Percentiles rank a stretch among this genome's conserved stretches.
phyloP scores from a whole-genome alignment of 805 yeast species.

The Starmerella vaccinii region DNA sequence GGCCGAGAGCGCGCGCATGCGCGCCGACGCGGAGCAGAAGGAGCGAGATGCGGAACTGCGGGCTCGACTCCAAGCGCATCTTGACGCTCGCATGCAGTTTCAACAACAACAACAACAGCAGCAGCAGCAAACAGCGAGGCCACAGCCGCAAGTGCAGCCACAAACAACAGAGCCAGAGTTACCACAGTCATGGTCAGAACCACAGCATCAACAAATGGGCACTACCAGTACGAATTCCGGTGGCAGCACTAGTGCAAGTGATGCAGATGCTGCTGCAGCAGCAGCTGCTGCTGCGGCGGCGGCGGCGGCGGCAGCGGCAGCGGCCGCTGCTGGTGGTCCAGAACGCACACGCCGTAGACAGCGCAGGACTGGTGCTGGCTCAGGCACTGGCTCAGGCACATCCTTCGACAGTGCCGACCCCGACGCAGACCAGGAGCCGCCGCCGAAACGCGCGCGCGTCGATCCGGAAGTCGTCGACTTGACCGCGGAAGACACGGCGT shows the following conservation, averaged over 20 bases:
- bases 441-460: not conserved
- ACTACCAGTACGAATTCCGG: too few species aligned
- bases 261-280: too few species aligned
- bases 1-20: not conserved
- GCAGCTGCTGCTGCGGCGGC: too few species aligned
- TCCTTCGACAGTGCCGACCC: too few species aligned
- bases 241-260: too few species aligned
- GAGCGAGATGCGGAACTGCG: not conserved
- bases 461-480: constrained; percentile 1
- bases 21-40: not conserved
- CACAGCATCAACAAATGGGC: too few species aligned
- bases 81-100: not conserved
- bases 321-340: not conserved
- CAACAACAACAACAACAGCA: not conserved
- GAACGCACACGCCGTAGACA: not conserved
- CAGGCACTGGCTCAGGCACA: not conserved
- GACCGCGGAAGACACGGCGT: not conserved
- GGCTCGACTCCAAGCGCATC: not conserved
- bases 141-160: not conserved
- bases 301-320: too few species aligned
- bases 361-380: not conserved
- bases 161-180: too few species aligned
- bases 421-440: not conserved
- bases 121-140: not conserved
- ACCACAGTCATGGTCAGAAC: too few species aligned